A percentile compares a stretch with the other conserved stretches of the same genome.
These are phyloP conservation scores for Phaeophleospora eucalypticola DNA, from an alignment of 2,329 filamentous ascomycete genomes.

Conservation along the genomic window DNA sequence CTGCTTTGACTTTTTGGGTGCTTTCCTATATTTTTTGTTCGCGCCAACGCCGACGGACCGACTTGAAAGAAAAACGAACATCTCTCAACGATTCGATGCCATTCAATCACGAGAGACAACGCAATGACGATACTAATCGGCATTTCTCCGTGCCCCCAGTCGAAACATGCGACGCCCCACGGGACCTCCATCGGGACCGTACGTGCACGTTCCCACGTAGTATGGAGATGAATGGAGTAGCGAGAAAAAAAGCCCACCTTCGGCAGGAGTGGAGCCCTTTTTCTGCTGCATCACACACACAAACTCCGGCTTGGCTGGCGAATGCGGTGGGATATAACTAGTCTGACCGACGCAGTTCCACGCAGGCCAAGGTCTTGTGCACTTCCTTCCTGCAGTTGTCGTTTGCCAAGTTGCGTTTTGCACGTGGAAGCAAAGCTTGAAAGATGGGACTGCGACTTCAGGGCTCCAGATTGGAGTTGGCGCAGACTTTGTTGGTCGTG, in stretches of 20 bases:
- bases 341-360: not conserved
- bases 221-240: not conserved
- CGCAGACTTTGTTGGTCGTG: constrained; percentile 37
- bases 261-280: too few relatives aligned
- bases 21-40: too few relatives aligned
- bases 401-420: too few relatives aligned
- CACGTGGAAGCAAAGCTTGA: too few relatives aligned
- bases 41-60: too few relatives aligned
- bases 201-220: not conserved
- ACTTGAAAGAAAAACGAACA: too few relatives aligned
- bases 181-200: not conserved
- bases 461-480: constrained; percentile 22
- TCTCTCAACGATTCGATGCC: too few relatives aligned
- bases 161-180: not conserved
- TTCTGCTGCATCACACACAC: too few relatives aligned
- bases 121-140: not conserved
- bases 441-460: constrained; percentile 19
- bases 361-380: not conserved
- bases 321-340: not conserved
- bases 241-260: not conserved
- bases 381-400: too few relatives aligned
- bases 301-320: not conserved
- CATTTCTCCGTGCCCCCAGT: too few relatives aligned
- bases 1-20: too few relatives aligned
- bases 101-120: not conserved